phyloP scores from a whole-genome alignment of 73 alveolate genomes.

The Uronychia binucleata region DNA sequence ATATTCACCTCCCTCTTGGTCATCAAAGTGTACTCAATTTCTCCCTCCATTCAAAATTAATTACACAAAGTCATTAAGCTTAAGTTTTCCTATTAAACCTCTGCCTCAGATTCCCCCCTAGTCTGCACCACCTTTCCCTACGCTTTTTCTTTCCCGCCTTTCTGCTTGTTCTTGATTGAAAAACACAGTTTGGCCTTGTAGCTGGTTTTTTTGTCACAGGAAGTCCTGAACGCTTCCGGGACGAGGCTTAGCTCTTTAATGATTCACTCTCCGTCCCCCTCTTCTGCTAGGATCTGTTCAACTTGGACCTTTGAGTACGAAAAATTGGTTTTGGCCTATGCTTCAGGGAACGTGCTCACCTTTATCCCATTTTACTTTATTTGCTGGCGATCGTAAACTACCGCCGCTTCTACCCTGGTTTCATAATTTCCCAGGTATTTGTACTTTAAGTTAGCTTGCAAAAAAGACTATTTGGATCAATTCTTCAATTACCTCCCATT shows the following conservation, averaged over 20 bases:
- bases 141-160: too few species aligned
- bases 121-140: slow-evolving; percentile 11
- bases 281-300: too few species aligned
- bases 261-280: too few species aligned
- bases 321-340: background rate
- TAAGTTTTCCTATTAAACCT: background rate
- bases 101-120: slow-evolving; percentile 5
- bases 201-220: too few species aligned
- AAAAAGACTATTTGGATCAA: too few species aligned
- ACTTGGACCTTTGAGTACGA: background rate
- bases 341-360: background rate
- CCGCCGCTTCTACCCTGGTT: background rate
- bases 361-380: background rate
- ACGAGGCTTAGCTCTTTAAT: too few species aligned
- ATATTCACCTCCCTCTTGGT: slow-evolving; percentile 49
- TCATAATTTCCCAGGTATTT: background rate
- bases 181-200: too few species aligned
- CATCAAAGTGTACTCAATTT: slow-evolving; percentile 36
- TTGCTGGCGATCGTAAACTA: background rate
- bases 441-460: too few species aligned
- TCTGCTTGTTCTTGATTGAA: background rate
- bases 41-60: slow-evolving; percentile 9
- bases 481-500: too few species aligned
- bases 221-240: too few species aligned
- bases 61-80: slow-evolving; percentile 2